A percentile compares a stretch with the other conserved stretches of the same genome.
Evolutionary conservation across 2,329 filamentous ascomycete genomes (phyloP).

Genomic region (Pyrenochaeta sp.): DNA sequence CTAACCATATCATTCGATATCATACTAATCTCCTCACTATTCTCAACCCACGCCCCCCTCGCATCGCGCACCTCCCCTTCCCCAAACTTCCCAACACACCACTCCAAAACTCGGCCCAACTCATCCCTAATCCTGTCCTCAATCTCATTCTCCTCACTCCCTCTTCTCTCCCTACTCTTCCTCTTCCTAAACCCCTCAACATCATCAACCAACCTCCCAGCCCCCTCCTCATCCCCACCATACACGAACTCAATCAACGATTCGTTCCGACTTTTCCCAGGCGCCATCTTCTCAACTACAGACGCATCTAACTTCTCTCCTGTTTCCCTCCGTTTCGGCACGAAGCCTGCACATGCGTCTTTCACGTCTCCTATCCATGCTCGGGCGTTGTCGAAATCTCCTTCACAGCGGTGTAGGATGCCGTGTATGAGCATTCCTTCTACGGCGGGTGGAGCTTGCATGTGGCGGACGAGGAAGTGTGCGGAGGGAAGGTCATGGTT

Average conservation of each 20-base stretch:
- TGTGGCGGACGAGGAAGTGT: constrained; percentile 63
- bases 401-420: constrained; percentile 61
- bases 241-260: constrained; percentile 32
- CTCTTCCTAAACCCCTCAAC: constrained; percentile 51
- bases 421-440: constrained; percentile 63
- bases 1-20: constrained; percentile 56
- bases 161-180: constrained; percentile 16
- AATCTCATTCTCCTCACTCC: constrained; percentile 34
- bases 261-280: constrained; percentile 7
- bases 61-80: constrained; percentile 54
- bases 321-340: constrained; percentile 30
- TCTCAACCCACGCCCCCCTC: constrained; percentile 53
- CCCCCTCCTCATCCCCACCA: constrained; percentile 14
- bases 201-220: constrained; percentile 42
- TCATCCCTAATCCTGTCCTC: constrained; percentile 49
- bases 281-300: constrained; percentile 7
- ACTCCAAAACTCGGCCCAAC: constrained; percentile 53
- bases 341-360: constrained; percentile 44
- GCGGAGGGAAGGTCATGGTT: constrained; percentile 61
- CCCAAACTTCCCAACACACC: constrained; percentile 58
- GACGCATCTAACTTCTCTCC: constrained; percentile 22
- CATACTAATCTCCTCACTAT: constrained; percentile 50
- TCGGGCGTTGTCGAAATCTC: constrained; percentile 59
- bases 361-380: constrained; percentile 59
- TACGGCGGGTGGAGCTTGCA: constrained; percentile 58